Evolutionary conservation across 2,329 filamentous ascomycete genomes (phyloP).

Genomic region (Ophiostoma tasmaniense): DNA sequence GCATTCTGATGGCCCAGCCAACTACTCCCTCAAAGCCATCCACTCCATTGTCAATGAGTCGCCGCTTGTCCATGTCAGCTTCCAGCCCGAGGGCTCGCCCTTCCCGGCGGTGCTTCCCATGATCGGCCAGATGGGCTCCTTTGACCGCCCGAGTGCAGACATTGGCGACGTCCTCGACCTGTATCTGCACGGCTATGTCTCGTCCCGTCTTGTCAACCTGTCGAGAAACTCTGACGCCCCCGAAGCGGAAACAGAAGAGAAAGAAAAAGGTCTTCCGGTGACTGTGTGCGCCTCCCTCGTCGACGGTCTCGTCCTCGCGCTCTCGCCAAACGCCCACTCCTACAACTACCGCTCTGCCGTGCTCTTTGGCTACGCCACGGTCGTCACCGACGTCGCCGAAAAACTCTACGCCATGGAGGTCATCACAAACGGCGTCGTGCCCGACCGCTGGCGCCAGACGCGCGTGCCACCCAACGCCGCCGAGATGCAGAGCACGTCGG

Average conservation of each 20-base stretch:
- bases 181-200: conserved; percentile 81
- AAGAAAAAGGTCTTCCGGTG: conserved; percentile 47
- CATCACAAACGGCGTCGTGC: conserved; percentile 67
- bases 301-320: conserved; percentile 69
- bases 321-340: conserved; percentile 72
- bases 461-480: conserved; percentile 61
- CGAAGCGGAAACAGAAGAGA: conserved; percentile 14
- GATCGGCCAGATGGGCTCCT: conserved; percentile 76
- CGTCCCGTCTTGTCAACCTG: conserved; percentile 65
- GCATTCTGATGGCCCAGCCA: conserved; percentile 37
- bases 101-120: conserved; percentile 76
- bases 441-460: conserved; percentile 58
- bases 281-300: conserved; percentile 65
- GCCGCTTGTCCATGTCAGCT: conserved; percentile 73
- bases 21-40: conserved; percentile 64
- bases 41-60: conserved; percentile 66
- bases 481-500: conserved; percentile 67
- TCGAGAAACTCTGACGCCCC: conserved; percentile 30
- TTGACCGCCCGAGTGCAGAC: conserved; percentile 50
- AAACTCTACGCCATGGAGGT: conserved; percentile 70
- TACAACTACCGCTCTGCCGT: conserved; percentile 81
- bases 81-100: conserved; percentile 53
- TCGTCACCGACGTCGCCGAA: conserved; percentile 60
- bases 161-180: conserved; percentile 59
- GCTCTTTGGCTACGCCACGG: conserved; percentile 62